phyloP scores from a whole-genome alignment of 2,329 filamentous ascomycete genomes.

The Camillea tinctor region DNA sequence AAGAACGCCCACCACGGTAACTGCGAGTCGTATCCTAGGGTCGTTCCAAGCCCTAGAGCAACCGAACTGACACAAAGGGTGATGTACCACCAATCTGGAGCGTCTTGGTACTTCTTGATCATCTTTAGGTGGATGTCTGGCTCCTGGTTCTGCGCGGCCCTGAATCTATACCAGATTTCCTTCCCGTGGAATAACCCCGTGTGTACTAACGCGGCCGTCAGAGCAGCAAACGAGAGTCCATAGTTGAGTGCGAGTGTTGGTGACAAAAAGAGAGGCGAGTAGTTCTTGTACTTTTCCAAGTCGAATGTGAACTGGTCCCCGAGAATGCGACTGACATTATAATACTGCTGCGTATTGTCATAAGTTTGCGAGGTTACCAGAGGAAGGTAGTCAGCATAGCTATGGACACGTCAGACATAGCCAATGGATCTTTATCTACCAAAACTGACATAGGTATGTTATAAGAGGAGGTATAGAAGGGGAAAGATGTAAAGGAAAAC shows the following conservation, averaged over 20 bases:
- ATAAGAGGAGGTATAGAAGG: conserved; percentile 10
- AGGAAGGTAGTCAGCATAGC: conserved; percentile 52
- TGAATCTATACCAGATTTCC: conserved; percentile 45
- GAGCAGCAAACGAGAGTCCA: conserved; percentile 52
- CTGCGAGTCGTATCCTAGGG: conserved; percentile 46
- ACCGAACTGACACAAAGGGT: conserved; percentile 44
- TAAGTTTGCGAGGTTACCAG: conserved; percentile 54
- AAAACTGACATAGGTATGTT: too few species aligned
- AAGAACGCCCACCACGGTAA: conserved; percentile 55
- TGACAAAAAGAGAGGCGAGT: conserved; percentile 55
- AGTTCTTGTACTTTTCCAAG: conserved; percentile 48
- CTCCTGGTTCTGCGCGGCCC: conserved; percentile 46
- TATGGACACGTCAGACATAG: too few species aligned
- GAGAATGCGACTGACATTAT: conserved; percentile 53
- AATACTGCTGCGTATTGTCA: conserved; percentile 53
- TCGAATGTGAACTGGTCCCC: conserved; percentile 48
- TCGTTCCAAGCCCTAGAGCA: conserved; percentile 45
- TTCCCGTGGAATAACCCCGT: conserved; percentile 39
- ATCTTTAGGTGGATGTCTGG: conserved; percentile 50
- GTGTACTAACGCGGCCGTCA: conserved; percentile 45
- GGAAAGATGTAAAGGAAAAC: background rate
- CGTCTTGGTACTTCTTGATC: conserved; percentile 53
- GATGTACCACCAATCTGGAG: conserved; percentile 56
- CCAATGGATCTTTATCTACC: too few species aligned
- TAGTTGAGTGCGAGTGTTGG: conserved; percentile 46